Evolutionary conservation across 805 yeast species (phyloP).

Genomic region (Barnettozyma californica): DNA sequence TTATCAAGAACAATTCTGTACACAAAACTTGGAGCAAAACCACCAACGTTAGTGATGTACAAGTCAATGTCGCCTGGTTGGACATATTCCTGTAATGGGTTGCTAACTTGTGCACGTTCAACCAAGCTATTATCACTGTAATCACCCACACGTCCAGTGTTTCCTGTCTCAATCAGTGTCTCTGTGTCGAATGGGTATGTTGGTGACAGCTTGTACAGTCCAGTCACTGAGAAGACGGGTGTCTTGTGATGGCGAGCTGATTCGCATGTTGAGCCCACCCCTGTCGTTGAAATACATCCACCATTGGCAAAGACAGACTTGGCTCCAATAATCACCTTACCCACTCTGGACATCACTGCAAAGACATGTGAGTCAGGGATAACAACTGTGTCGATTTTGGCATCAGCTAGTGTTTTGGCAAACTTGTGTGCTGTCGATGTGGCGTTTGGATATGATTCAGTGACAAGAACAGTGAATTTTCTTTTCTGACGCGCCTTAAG

Average conservation of each 20-base stretch:
- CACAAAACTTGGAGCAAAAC: conserved; percentile 92
- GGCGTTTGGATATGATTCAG: conserved; percentile 90
- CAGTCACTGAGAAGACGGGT: conserved; percentile 96
- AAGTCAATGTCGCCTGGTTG: conserved; percentile 93
- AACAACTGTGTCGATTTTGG: conserved; percentile 83
- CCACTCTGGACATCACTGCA: conserved; percentile 96
- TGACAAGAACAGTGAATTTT: conserved; percentile 84
- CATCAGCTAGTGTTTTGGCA: conserved; percentile 73
- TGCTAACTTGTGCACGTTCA: conserved; percentile 73
- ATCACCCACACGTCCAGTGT: conserved; percentile 81
- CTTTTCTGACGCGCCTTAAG: conserved; percentile 84
- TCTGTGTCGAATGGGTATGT: conserved; percentile 79
- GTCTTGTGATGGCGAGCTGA: conserved; percentile 93
- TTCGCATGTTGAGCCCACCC: conserved; percentile 89
- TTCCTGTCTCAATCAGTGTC: conserved; percentile 86
- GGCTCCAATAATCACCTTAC: conserved; percentile 92
- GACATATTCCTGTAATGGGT: conserved; percentile 86
- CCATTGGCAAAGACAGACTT: conserved; percentile 94
- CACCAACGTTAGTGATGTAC: conserved; percentile 91
- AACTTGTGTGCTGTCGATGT: conserved; percentile 71
- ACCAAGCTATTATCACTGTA: conserved; percentile 66
- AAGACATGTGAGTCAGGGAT: conserved; percentile 90
- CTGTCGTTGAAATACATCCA: conserved; percentile 84
- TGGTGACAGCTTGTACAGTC: conserved; percentile 88
- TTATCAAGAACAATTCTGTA: conserved; percentile 94